Conservation (phyloP, 345 rosid species). For the Corchorus capsularis region DNA sequence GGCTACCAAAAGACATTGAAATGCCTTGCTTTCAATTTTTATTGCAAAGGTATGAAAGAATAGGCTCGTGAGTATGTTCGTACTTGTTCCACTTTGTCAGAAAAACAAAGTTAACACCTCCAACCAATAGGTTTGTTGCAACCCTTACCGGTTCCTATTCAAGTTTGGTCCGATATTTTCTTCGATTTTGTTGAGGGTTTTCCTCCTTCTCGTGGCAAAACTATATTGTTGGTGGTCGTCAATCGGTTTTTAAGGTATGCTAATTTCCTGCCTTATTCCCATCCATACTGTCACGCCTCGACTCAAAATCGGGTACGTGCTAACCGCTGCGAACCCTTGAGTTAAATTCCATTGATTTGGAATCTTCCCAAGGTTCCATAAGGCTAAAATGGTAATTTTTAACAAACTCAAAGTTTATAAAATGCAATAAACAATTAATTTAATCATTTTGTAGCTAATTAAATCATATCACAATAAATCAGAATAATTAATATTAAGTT, state of each 20-base stretch:
- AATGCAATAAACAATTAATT: too few relatives aligned
- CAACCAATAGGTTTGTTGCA: neutral
- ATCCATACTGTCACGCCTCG: too few relatives aligned
- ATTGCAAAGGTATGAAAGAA: neutral
- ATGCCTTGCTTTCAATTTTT: neutral
- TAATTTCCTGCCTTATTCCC: neutral
- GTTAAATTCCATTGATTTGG: too few relatives aligned
- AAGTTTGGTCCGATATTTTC: neutral
- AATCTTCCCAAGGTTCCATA: too few relatives aligned
- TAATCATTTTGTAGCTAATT: too few relatives aligned
- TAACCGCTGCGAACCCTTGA: too few relatives aligned
- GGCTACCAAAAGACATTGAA: too few relatives aligned
- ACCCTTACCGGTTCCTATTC: neutral
- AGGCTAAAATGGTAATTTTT: too few relatives aligned
- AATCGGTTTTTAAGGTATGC: constrained; percentile 17
- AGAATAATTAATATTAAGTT: too few relatives aligned
- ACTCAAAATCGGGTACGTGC: too few relatives aligned
- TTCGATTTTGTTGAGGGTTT: constrained; percentile 19
- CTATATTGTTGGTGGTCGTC: constrained; percentile 2
- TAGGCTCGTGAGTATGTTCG: neutral
- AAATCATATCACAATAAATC: too few relatives aligned
- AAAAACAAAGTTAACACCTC: neutral
- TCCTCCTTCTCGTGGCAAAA: neutral
- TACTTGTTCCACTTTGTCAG: neutral
- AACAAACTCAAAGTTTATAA: too few relatives aligned